Evolutionary conservation across 1,284 basidiomycete species (phyloP), one percentile per base, ranked within the genome.

Genomic region (Fereydounia khargensis): DNA sequence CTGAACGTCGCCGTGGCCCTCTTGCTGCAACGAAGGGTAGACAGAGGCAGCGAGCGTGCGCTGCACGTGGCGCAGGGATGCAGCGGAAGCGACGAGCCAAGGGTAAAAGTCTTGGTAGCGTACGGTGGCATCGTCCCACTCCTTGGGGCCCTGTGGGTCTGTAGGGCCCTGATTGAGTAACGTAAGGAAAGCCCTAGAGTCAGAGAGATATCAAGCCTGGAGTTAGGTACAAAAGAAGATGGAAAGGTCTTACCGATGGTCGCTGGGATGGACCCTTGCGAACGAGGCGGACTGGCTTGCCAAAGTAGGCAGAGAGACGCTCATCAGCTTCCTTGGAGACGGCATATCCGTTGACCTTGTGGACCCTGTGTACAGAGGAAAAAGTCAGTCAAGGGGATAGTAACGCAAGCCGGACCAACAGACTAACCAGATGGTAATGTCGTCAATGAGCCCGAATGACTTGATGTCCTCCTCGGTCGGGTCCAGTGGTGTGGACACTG

Each of bases 41-140:
- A 70, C 52, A 5, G 56, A 61, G 22, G 55, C 60, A 11, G 65
- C 39, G 2, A 70, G 53, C 2, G 66, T 70, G 13, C 41, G 24
- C 18, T 58, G 65, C 0, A 70, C 65, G 19, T 70, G 63, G 4
- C 63, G 37, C 13, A 70, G 35, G 25, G 60, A 65, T 18, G 58
- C 63, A 0, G 42, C 56, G 2, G 49, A 55, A 0, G 66, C 68
- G 13, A 70, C 49, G 1, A 62, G 46, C n/a, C 65, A 52, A 4
- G 64, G 64, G 46, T 62, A 68, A 27, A 70, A 70, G 35, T 70
- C 68, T 25, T 63, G 60, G 31, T 57, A 65, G 9, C 52, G 32
- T 3, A 65, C 25, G 2, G 58, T 53, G 1, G 61, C 39, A 13
- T 49, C 50, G 4, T 47, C 28, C 49, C 61, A 55, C 7, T 56